phyloP scores from a whole-genome alignment of 805 yeast genomes.

The Suhomyces vadensis region DNA sequence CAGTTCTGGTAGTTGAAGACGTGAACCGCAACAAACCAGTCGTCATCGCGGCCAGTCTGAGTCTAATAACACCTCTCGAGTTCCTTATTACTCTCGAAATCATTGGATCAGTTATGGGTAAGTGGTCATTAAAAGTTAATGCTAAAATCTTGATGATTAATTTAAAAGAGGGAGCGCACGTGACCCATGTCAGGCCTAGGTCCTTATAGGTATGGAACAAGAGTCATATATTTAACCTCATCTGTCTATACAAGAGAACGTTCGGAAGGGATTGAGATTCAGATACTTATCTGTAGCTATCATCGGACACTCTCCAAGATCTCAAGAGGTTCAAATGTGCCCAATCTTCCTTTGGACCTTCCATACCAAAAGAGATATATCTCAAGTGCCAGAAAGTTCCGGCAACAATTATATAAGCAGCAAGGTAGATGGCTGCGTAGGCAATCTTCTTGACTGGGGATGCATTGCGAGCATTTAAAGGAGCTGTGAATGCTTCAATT shows the following conservation, averaged over 20 bases:
- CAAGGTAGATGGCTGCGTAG: slow-evolving; percentile 26
- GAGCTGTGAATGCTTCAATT: slow-evolving; percentile 47
- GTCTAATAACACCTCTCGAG: background rate
- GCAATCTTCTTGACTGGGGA: slow-evolving; percentile 17
- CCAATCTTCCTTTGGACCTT: slow-evolving; percentile 43
- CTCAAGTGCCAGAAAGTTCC: slow-evolving; percentile 47
- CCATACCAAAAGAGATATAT: slow-evolving; percentile 44
- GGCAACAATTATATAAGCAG: slow-evolving; percentile 33
- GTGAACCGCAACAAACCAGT: background rate
- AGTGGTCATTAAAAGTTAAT: background rate
- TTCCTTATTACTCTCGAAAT: slow-evolving; percentile 1
- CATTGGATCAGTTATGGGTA: background rate
- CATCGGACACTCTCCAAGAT: slow-evolving; percentile 45
- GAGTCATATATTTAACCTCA: too few species aligned
- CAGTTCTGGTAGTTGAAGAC: background rate
- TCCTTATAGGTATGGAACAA: too few species aligned
- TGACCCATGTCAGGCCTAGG: too few species aligned
- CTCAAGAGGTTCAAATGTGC: slow-evolving; percentile 38
- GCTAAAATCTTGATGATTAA: background rate
- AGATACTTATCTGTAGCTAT: slow-evolving; percentile 27
- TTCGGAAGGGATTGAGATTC: too few species aligned
- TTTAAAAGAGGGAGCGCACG: background rate
- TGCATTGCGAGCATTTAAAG: slow-evolving; percentile 21
- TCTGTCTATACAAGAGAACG: too few species aligned
- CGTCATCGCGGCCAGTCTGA: background rate